Base-by-base conservation (phyloP, 2,329 filamentous ascomycete genomes). In the Byssoonygena ceratinophila region DNA sequence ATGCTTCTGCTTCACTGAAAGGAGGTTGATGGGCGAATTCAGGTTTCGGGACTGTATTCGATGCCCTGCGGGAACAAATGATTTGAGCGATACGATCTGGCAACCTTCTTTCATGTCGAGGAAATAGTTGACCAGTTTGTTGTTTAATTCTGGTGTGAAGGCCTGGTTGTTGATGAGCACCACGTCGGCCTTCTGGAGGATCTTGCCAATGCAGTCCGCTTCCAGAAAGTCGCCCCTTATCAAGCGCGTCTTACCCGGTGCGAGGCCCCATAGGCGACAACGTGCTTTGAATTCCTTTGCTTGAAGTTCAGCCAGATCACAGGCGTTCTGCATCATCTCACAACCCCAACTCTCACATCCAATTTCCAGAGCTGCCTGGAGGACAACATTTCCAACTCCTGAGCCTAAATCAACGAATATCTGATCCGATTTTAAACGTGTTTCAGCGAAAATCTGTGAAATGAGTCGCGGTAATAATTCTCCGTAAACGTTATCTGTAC, bases 141-240 rank as follows among this genome's bases (percentile, higher is more conserved):
- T 84, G 69, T 97, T 98, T 52, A 96, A 79, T 60, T 84, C 78
- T 12, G 90, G 84, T 4, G 84, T 90, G 69, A 98, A 98, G 1
- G 89, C 92, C 70, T 97, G 90, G 71, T 98, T 98, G 74, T 98
- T 98, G 61, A 97, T 91, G 23, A 98, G 78, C 16, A 98, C 81
- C n/a, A 97, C 90, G 65, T 98, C 92, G 1, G 92, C 91, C 51
- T 83, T 81, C 66, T 85, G 84, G 46, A 98, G 76, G 6, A 83
- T 83, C 22, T 81, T 77, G 55, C 83, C 76, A 46, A 96, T 87
- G 54, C 76, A 75, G 14, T 77, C 67, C 59, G 85, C 85, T 58
- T 82, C 80, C 8, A 89, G 80, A 63, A 98, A 96, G 65, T 95
- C 87, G 8, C 88, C 92, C 40, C 83, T 76, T 57, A 91, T 80